phyloP scores from a whole-genome alignment of 306 rosid species.

The Lathyrus sativus region DNA sequence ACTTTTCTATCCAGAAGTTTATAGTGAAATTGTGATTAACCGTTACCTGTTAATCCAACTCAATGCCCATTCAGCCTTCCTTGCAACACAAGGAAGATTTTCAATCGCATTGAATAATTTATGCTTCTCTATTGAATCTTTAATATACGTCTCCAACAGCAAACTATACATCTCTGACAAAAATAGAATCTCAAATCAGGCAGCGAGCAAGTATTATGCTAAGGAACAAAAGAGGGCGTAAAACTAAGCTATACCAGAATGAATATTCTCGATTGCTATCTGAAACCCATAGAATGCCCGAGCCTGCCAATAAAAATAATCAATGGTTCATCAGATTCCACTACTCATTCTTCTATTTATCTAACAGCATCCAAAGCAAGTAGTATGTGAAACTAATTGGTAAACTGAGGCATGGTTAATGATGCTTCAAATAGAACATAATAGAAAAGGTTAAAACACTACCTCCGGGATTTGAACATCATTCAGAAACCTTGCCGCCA shows the following conservation, averaged over 20 bases:
- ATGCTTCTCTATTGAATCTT: slow-evolving; percentile 83
- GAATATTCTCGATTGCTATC: slow-evolving; percentile 93
- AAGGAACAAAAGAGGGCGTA: slow-evolving; percentile 26
- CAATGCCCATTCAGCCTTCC: slow-evolving; percentile 89
- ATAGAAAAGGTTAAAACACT: slow-evolving; percentile 16
- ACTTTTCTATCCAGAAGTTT: neutral
- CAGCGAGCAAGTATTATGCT: slow-evolving; percentile 12
- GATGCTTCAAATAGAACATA: slow-evolving; percentile 1
- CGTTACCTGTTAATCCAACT: slow-evolving; percentile 78
- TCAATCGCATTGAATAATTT: slow-evolving; percentile 81
- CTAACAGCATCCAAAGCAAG: slow-evolving; percentile 8
- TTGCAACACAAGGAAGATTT: slow-evolving; percentile 77
- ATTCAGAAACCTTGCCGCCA: slow-evolving; percentile 79
- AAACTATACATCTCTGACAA: slow-evolving; percentile 92
- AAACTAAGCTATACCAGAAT: slow-evolving; percentile 65
- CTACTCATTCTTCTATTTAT: slow-evolving; percentile 2
- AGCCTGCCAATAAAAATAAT: slow-evolving; percentile 55
- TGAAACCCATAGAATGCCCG: slow-evolving; percentile 94
- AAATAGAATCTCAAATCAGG: slow-evolving; percentile 37
- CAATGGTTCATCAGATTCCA: slow-evolving; percentile 30
- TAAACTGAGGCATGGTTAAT: neutral
- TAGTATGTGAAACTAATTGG: slow-evolving; percentile 24
- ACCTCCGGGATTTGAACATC: slow-evolving; percentile 95
- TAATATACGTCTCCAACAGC: slow-evolving; percentile 85
- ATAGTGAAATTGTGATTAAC: slow-evolving; percentile 3